These are phyloP conservation scores for Monilinia fructicola DNA, from an alignment of 2,329 filamentous ascomycete species.

Conservation along the genomic window DNA sequence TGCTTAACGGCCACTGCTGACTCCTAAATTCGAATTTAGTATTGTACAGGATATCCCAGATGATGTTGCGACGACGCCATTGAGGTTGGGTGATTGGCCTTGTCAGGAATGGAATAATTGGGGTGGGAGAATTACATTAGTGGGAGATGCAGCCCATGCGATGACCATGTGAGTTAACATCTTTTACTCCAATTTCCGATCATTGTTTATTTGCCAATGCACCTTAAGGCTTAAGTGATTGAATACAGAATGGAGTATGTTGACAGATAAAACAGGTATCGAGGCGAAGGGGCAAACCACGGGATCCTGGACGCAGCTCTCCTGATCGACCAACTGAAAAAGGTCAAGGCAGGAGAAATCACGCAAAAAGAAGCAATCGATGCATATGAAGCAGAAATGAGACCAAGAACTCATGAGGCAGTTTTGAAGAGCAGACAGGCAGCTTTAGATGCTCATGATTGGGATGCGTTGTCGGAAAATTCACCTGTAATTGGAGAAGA, in stretches of 20 bases:
- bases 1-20: too few relatives aligned
- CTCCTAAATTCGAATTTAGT: too few relatives aligned
- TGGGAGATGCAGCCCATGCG: conserved; percentile 41
- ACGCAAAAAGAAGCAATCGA: conserved; percentile 44
- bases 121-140: conserved; percentile 38
- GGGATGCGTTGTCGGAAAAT: conserved; percentile 44
- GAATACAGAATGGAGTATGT: background rate
- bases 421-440: conserved; percentile 53
- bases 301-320: conserved; percentile 54
- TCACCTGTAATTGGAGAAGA: conserved; percentile 44
- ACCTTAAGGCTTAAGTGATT: background rate
- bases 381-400: conserved; percentile 50
- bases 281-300: conserved; percentile 59
- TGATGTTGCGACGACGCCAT: conserved; percentile 40
- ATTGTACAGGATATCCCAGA: conserved; percentile 48
- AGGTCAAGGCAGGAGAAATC: conserved; percentile 23
- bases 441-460: conserved; percentile 56
- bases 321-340: conserved; percentile 42
- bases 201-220: background rate
- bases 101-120: conserved; percentile 39
- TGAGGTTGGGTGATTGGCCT: conserved; percentile 41
- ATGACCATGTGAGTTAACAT: conserved; percentile 37
- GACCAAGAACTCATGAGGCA: conserved; percentile 46
- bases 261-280: conserved; percentile 36
- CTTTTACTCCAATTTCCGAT: background rate